Conservation (phyloP, 208 protist species). For the Angomonas deanei region DNA sequence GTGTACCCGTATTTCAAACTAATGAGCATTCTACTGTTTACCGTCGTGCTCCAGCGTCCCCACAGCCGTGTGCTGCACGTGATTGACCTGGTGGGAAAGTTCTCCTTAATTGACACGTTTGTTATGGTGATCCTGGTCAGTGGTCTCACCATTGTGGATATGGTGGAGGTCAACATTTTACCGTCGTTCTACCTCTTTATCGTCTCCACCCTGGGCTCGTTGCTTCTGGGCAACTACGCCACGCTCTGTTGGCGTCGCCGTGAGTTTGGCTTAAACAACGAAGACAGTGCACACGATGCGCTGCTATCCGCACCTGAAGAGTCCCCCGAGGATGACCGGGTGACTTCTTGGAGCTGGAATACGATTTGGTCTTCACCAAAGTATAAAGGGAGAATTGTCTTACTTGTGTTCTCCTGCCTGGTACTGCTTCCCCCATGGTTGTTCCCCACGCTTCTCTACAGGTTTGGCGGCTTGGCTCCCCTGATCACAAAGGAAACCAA, state of each 20-base stretch:
- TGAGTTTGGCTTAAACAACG: constrained; percentile 2
- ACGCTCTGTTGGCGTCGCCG: constrained; percentile 40
- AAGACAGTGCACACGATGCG: background rate
- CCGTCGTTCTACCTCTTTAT: constrained; percentile 60
- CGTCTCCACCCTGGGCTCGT: constrained; percentile 38
- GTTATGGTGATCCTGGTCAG: constrained; percentile 91
- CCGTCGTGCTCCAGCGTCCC: constrained; percentile 36
- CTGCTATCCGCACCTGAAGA: background rate
- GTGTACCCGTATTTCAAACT: constrained; percentile 94
- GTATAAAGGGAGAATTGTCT: background rate
- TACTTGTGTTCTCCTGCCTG: background rate
- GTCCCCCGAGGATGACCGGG: background rate
- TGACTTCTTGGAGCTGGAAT: too few species aligned
- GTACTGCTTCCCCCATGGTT: background rate
- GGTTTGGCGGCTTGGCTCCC: constrained; percentile 10
- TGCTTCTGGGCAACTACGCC: constrained; percentile 63
- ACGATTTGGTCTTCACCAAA: too few species aligned
- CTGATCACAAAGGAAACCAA: constrained; percentile 4
- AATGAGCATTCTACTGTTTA: constrained; percentile 52
- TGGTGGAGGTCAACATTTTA: constrained; percentile 35
- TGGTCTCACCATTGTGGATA: constrained; percentile 56
- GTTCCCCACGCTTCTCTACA: constrained; percentile 3
- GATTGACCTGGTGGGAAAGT: constrained; percentile 91
- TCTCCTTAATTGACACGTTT: constrained; percentile 91
- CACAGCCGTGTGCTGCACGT: constrained; percentile 41